These are phyloP conservation scores for Phtheirospermum japonicum DNA, from an alignment of 257 asterid species.

Conservation along the genomic window DNA sequence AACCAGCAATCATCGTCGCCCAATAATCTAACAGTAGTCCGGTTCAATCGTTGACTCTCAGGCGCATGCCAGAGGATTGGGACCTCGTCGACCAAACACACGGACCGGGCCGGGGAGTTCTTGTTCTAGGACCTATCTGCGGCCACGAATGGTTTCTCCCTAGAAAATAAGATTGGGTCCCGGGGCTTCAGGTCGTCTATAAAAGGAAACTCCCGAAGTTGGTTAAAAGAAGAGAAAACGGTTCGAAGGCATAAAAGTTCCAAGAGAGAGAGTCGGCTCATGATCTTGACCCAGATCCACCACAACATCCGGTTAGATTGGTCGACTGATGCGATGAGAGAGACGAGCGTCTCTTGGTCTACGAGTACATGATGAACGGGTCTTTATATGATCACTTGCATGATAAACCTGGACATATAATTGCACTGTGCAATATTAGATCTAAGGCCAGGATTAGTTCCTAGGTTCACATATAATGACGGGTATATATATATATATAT, in stretches of 20 bases:
- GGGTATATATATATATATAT: too few relatives aligned
- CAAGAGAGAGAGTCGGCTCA: conserved; percentile 78
- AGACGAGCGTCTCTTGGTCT: conserved; percentile 77
- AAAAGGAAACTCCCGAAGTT: conserved; percentile 66
- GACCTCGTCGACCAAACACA: conserved; percentile 53
- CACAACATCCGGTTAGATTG: conserved; percentile 78
- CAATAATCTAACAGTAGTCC: conserved; percentile 53
- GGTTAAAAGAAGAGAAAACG: conserved; percentile 72
- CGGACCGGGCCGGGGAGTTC: conserved; percentile 74
- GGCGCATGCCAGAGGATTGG: conserved; percentile 85
- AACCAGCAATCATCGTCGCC: conserved; percentile 52
- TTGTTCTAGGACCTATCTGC: conserved; percentile 51
- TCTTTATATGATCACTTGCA: conserved; percentile 78
- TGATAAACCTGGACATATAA: too few relatives aligned
- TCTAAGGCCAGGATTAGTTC: too few relatives aligned
- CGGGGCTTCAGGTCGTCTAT: conserved; percentile 88
- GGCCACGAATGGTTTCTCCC: conserved; percentile 61
- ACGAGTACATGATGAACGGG: conserved; percentile 85
- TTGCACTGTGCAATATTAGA: too few relatives aligned
- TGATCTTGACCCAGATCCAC: conserved; percentile 75
- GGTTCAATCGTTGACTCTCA: conserved; percentile 64
- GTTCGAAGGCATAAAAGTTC: conserved; percentile 53
- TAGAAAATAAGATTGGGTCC: conserved; percentile 75
- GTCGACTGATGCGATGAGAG: conserved; percentile 76
- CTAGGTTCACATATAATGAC: too few relatives aligned